Evolutionary conservation across 768 basidiomycete genomes (phyloP), one percentile per base, ranked within the genome.

Genomic region (Lepiota subincarnata): DNA sequence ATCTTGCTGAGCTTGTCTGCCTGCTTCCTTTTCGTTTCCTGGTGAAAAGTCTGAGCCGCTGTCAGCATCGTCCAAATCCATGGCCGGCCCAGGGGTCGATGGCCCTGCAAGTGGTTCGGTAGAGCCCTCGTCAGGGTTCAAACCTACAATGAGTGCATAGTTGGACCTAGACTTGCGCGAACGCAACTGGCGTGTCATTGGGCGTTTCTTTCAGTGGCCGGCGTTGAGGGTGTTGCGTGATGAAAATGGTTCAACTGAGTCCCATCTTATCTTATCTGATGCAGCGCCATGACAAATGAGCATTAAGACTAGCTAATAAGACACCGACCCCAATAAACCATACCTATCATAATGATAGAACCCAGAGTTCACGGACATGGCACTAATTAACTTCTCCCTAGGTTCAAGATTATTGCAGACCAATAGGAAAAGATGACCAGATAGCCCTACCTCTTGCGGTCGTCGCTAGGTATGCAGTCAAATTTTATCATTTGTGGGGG

Each of bases 21-120:
- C 40, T 34, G 34, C 53, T 38, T 55, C 35, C 36, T 62, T 62
- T 38, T 65, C 68, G 39, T 69, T 66, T n/a, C 71, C 77, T 1
- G 73, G 79, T 4, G 73, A 68, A 64, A 86, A 84, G 57, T 85
- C 84, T 61, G 82, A 83, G 26, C 69, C 79, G 54, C 75, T 80
- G 53, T 70, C 71, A 13, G 59, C 61, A 10, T 75, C 71, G 1
- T 72, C 69, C 6, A 70, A 65, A 18, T 63, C 64, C 18, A 64
- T 58, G 31, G 31, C 8, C 10, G 31, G 1, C 1, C 58, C 48
- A 73, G 75, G 60, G 72, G 79, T 45, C n/a, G 55, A 54, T 24
- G 59, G 55, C 4, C 82, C 79, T 14, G 77, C 69, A 6, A 58
- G 61, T 34, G 60, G 57, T 56, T 62, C 61, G 6, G 62, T 63